Evolutionary conservation across 2,329 filamentous ascomycete genomes (phyloP).

Genomic region (Talaromyces sp.): DNA sequence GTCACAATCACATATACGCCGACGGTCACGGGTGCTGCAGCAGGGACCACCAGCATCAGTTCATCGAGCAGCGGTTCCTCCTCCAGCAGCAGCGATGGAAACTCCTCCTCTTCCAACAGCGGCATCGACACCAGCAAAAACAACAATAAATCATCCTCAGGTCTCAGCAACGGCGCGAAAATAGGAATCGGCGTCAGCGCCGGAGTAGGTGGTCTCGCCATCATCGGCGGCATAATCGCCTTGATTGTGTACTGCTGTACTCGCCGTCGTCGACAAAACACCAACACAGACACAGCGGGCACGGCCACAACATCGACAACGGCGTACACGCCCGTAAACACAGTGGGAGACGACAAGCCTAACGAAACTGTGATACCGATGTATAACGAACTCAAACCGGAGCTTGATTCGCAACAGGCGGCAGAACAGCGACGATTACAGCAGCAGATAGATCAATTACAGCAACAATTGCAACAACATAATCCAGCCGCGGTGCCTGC

Average conservation of each 20-base stretch:
- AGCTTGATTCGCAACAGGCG: constrained; percentile 13
- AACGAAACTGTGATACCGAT: not conserved
- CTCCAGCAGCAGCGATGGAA: not conserved
- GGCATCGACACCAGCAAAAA: not conserved
- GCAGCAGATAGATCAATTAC: not conserved
- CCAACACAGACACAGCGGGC: not conserved
- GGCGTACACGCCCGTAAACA: not conserved
- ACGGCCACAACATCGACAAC: not conserved
- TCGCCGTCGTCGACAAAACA: not conserved
- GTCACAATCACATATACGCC: constrained; percentile 13
- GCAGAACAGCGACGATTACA: not conserved
- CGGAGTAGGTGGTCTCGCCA: constrained; percentile 11
- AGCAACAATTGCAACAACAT: constrained; percentile 8
- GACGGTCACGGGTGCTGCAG: not conserved
- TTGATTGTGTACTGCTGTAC: constrained; percentile 7
- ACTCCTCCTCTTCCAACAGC: not conserved
- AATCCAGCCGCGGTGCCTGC: constrained; percentile 6
- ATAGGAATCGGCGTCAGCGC: constrained; percentile 18
- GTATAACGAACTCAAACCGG: constrained; percentile 10
- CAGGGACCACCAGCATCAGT: not conserved
- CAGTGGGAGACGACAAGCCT: not conserved
- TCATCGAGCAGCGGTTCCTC: not conserved
- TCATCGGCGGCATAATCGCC: constrained; percentile 3
- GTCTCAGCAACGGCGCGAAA: constrained; percentile 17
- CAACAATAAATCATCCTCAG: not conserved